A percentile compares a stretch with the other conserved stretches of the same genome.
Conservation (phyloP, 2,329 filamentous ascomycete species). For the Trichophyton schoenleinii region DNA sequence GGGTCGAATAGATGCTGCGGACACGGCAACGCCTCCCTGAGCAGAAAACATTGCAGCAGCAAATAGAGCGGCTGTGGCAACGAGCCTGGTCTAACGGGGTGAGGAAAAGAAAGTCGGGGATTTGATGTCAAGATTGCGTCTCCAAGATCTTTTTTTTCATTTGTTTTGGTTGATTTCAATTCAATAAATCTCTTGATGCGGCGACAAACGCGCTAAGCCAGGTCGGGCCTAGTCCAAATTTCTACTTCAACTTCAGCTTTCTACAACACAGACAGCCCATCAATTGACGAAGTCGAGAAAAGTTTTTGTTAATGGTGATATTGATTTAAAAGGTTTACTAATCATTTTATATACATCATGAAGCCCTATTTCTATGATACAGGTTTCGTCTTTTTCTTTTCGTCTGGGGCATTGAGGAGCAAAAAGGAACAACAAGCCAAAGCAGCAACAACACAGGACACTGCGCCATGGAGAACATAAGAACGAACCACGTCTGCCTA, state of each 20-base stretch:
- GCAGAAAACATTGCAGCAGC: not conserved
- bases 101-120: not conserved
- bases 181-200: not conserved
- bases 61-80: not conserved
- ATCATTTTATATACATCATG: constrained; percentile 3
- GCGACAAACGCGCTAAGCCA: not conserved
- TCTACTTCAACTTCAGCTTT: not conserved
- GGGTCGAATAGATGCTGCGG: constrained; percentile 14
- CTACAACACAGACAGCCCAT: not conserved
- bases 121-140: not conserved
- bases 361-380: not conserved
- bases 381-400: not conserved
- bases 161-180: not conserved
- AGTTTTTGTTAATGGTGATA: not conserved
- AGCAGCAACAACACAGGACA: not conserved
- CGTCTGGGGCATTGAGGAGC: not conserved
- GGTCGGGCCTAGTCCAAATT: not conserved
- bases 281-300: not conserved
- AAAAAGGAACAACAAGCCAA: not conserved
- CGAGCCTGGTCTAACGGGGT: not conserved
- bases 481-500: constrained; percentile 27
- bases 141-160: not conserved
- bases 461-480: not conserved
- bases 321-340: not conserved
- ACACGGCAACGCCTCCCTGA: not conserved